Evolutionary conservation across 2,329 filamentous ascomycete species (phyloP).

Genomic region (Hymenoscyphus albidus): DNA sequence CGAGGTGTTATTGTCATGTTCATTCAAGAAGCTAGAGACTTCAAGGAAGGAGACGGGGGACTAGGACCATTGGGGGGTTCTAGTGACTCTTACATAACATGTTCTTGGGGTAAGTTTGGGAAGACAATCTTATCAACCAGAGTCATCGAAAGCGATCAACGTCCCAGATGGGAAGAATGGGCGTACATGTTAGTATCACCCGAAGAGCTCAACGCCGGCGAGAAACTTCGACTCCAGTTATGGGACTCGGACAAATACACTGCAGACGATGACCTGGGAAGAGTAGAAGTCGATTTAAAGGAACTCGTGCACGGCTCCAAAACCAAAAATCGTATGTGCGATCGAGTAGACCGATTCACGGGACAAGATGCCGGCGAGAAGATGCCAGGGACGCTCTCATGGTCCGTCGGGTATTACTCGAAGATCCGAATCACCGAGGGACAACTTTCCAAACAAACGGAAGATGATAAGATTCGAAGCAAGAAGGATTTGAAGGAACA

Average conservation of each 20-base stretch:
- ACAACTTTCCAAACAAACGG: constrained; percentile 58
- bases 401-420: constrained; percentile 68
- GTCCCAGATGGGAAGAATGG: constrained; percentile 69
- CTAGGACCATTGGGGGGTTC: constrained; percentile 59
- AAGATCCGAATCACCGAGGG: constrained; percentile 61
- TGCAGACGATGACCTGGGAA: constrained; percentile 70
- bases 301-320: constrained; percentile 56
- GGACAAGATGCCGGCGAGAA: constrained; percentile 61
- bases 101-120: constrained; percentile 75
- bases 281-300: constrained; percentile 66
- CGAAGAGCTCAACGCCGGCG: constrained; percentile 68
- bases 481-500: constrained; percentile 57
- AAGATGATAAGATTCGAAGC: constrained; percentile 54
- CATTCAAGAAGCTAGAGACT: constrained; percentile 64
- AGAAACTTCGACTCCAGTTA: constrained; percentile 64
- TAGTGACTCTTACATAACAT: constrained; percentile 67
- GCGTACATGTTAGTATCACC: constrained; percentile 65
- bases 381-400: constrained; percentile 66
- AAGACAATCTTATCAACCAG: constrained; percentile 65
- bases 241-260: constrained; percentile 73
- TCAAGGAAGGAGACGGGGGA: constrained; percentile 66
- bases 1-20: constrained; percentile 62
- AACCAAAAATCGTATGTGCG: constrained; percentile 58
- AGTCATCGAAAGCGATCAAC: constrained; percentile 60
- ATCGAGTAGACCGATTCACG: constrained; percentile 61